phyloP scores from a whole-genome alignment of 306 rosid genomes.

The Vigna hirtella region DNA sequence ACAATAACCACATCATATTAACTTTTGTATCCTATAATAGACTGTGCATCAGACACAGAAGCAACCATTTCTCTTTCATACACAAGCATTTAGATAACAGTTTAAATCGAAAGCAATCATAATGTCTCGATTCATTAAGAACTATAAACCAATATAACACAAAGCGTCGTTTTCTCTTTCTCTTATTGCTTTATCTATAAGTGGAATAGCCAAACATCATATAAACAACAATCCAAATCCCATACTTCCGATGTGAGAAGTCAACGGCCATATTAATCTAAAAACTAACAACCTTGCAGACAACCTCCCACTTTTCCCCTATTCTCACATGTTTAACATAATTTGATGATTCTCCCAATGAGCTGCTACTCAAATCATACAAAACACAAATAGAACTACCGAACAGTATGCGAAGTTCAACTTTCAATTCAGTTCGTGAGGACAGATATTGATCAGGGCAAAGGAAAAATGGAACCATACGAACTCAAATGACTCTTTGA shows the following conservation, averaged over 20 bases:
- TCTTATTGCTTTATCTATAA: slow-evolving; percentile 4
- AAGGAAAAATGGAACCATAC: background rate
- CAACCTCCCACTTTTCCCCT: background rate
- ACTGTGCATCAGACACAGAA: slow-evolving; percentile 1
- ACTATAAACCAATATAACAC: slow-evolving; percentile 16
- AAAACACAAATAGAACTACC: background rate
- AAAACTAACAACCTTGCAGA: background rate
- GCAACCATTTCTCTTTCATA: background rate
- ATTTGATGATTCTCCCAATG: background rate
- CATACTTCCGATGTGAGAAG: slow-evolving; percentile 21
- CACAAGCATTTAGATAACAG: slow-evolving; percentile 4
- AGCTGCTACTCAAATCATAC: background rate
- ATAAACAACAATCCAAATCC: slow-evolving; percentile 1
- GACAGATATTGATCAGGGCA: background rate
- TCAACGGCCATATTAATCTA: background rate
- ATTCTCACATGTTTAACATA: background rate
- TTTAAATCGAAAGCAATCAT: background rate
- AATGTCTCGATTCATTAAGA: slow-evolving; percentile 9
- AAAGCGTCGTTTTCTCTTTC: background rate
- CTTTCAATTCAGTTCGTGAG: slow-evolving; percentile 15
- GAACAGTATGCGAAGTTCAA: background rate
- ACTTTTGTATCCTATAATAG: slow-evolving; percentile 6
- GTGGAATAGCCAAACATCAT: background rate
- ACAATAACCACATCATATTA: slow-evolving; percentile 12
- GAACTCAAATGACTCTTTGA: slow-evolving; percentile 5